Base-by-base conservation (phyloP, 108 stramenopile species). In the Aurantiochytrium sp. region DNA sequence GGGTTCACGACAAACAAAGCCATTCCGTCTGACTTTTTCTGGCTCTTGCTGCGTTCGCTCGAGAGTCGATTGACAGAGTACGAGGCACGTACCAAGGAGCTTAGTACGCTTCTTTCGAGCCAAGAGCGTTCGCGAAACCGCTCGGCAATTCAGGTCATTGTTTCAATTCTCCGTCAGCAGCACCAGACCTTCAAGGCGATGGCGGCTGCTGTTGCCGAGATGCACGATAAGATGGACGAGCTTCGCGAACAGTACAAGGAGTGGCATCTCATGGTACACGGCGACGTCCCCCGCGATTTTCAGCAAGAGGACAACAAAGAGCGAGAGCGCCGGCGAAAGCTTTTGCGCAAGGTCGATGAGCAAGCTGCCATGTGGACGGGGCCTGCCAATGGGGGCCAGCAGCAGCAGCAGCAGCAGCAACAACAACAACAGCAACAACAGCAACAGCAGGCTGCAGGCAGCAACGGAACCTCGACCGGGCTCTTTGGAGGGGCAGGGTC, bases 251-350 rank as follows among this genome's bases (percentile, higher is more conserved):
- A 83, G 51, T 83, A 83, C 51, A 83, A 83, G 51, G 76, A 83
- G 49, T 83, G 76, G 76, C 76, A 83, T 35, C 6, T 83, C 6
- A 53, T 83, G 76, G 23, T 53, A 18, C 76, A 83, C 51, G 76
- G 76, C 25, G 76, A 83, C 23, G 51, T 53, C 49, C 76, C 76
- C 6, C 45, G 76, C 19, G 76, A 83, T 45, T 83, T 83, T 53
- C 49, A 83, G 76, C 76, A 83, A 83, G 76, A 83, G 76, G 76
- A 83, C 51, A 83, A 83, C 76, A 83, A 83, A 45, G 76, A 83
- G 76, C 76, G 76, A 43, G 76, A 83, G 51, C 76, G 45, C 12
- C 45, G 76, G n/a, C 45, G 76, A 12, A 83, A 83, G 76, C 76
- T 83, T 47, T 45, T 83, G 19, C 76, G 76, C 76, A 83, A 83